A percentile compares a stretch with the other conserved stretches of the same genome.
These are phyloP conservation scores for Colletotrichum caudatum DNA, from an alignment of 2,329 filamentous ascomycete species.

Conservation along the genomic window DNA sequence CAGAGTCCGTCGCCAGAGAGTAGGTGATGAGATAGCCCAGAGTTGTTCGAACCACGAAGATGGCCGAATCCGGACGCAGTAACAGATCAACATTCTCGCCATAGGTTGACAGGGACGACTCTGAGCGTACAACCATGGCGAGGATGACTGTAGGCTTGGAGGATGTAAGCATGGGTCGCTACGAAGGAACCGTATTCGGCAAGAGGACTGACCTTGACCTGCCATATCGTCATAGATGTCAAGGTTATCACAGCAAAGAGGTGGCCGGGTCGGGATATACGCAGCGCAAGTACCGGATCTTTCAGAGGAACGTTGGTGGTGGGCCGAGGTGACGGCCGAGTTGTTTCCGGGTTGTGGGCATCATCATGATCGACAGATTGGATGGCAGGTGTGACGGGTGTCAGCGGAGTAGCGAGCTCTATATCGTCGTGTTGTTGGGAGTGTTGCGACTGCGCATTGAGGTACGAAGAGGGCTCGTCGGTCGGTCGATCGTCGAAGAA, in stretches of 20 bases:
- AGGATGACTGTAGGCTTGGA: slow-evolving; percentile 86
- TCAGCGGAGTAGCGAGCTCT: slow-evolving; percentile 55
- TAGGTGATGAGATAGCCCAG: slow-evolving; percentile 94
- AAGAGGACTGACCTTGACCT: slow-evolving; percentile 78
- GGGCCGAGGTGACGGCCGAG: slow-evolving; percentile 46
- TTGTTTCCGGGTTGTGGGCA: slow-evolving; percentile 49
- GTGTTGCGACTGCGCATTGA: slow-evolving; percentile 44
- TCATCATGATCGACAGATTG: slow-evolving; percentile 69
- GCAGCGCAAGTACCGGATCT: slow-evolving; percentile 79
- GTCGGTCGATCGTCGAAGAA: slow-evolving; percentile 46
- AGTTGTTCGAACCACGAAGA: slow-evolving; percentile 89
- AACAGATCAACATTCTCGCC: slow-evolving; percentile 87
- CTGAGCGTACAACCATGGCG: slow-evolving; percentile 85
- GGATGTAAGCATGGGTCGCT: slow-evolving; percentile 23
- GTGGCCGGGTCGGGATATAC: slow-evolving; percentile 82
- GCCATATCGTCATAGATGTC: slow-evolving; percentile 93
- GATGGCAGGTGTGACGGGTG: slow-evolving; percentile 68
- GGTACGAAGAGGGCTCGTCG: slow-evolving; percentile 46
- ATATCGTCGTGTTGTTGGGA: slow-evolving; percentile 51
- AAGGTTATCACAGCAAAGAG: slow-evolving; percentile 88
- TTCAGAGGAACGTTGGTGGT: slow-evolving; percentile 58
- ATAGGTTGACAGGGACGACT: slow-evolving; percentile 82
- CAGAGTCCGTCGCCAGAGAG: slow-evolving; percentile 85
- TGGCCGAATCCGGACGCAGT: slow-evolving; percentile 90
- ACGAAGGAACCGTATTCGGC: slow-evolving; percentile 15